phyloP scores from a whole-genome alignment of 2,329 filamentous ascomycete species.

The Kalaharituber pfeilii region DNA sequence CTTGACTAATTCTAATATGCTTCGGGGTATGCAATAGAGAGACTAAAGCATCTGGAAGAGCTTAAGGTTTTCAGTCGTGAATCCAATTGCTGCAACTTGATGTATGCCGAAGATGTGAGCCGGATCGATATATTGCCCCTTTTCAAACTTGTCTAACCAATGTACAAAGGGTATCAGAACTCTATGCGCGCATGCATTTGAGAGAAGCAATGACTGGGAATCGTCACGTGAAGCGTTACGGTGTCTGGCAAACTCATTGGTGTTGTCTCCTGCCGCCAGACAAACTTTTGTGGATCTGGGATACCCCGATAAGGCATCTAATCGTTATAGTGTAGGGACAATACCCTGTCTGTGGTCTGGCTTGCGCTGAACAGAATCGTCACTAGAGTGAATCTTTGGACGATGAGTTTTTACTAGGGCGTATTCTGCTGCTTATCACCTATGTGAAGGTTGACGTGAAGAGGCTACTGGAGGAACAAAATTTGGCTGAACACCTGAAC shows the following conservation, averaged over 20 bases:
- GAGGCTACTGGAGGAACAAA: conserved; percentile 46
- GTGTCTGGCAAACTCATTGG: conserved; percentile 69
- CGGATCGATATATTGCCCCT: neutral
- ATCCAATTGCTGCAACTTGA: conserved; percentile 53
- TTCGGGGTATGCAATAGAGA: conserved; percentile 34
- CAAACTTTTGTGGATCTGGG: conserved; percentile 57
- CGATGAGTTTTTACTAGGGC: conserved; percentile 70
- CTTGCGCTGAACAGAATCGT: conserved; percentile 4
- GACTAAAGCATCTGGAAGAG: conserved; percentile 43
- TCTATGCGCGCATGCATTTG: conserved; percentile 55
- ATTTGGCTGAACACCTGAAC: conserved; percentile 50
- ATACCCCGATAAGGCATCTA: conserved; percentile 49
- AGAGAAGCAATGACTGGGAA: conserved; percentile 37
- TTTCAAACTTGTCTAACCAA: conserved; percentile 9
- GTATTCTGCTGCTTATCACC: conserved; percentile 63
- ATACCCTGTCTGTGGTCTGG: neutral
- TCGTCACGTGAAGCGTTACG: conserved; percentile 58
- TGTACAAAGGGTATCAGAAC: conserved; percentile 50
- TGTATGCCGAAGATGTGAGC: conserved; percentile 61
- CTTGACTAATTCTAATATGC: conserved; percentile 8
- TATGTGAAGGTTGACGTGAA: conserved; percentile 54
- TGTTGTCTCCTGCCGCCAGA: conserved; percentile 49
- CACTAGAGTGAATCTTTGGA: conserved; percentile 49
- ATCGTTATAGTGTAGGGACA: conserved; percentile 41
- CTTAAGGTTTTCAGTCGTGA: conserved; percentile 67